These are phyloP conservation scores for Samsoniella hepiali DNA, from an alignment of 2,329 filamentous ascomycete species.

Conservation along the genomic window DNA sequence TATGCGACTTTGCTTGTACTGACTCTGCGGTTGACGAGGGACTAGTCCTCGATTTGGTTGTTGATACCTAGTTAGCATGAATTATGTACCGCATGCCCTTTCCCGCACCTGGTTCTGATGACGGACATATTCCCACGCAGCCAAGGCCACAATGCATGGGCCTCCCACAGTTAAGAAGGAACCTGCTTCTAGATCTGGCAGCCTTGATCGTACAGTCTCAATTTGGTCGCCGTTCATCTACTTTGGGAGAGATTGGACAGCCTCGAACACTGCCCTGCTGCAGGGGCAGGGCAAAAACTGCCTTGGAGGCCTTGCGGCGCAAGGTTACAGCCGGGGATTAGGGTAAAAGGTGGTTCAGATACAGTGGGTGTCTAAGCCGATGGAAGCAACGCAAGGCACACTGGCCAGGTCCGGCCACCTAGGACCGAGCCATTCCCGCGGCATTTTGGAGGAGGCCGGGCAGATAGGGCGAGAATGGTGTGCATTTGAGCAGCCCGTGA, in stretches of 20 bases:
- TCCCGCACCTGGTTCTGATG: not conserved
- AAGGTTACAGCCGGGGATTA: not conserved
- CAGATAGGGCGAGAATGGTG: not conserved
- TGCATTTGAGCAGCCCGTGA: not conserved
- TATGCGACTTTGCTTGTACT: constrained; percentile 57
- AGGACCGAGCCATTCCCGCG: constrained; percentile 4
- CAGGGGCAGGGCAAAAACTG: not conserved
- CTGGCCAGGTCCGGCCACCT: not conserved
- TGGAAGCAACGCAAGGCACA: constrained; percentile 7
- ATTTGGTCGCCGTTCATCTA: not conserved
- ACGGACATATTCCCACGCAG: not conserved
- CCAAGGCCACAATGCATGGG: not conserved
- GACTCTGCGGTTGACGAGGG: constrained; percentile 44
- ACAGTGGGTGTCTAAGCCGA: not conserved
- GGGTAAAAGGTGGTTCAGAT: not conserved
- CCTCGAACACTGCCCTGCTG: not conserved
- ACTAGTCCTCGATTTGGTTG: not conserved
- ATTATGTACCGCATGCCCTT: not conserved
- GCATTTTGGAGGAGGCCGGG: not conserved
- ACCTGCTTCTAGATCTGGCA: constrained; percentile 1
- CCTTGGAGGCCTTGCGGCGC: not conserved
- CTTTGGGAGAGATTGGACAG: constrained; percentile 7
- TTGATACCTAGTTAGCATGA: not conserved
- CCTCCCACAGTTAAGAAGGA: not conserved
- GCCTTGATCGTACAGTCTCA: not conserved